A percentile compares a stretch with the other conserved stretches of the same genome.
phyloP scores from a whole-genome alignment of 805 yeast species.

The Yarrowia porcina region DNA sequence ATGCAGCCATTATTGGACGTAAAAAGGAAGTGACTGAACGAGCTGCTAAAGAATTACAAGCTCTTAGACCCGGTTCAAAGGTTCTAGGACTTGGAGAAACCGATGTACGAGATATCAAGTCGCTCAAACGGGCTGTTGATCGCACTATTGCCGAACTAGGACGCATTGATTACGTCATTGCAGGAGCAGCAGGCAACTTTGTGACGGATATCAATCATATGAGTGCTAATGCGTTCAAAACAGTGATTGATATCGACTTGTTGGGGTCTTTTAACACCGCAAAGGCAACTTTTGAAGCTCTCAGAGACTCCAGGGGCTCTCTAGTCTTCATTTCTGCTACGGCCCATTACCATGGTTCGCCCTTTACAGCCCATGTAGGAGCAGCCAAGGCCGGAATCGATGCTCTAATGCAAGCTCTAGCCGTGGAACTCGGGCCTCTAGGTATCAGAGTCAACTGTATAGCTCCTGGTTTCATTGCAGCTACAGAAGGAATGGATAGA shows the following conservation, averaged over 20 bases:
- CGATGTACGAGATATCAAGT: conserved; percentile 71
- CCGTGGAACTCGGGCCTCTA: conserved; percentile 87
- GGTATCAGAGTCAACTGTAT: conserved; percentile 80
- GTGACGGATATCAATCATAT: conserved; percentile 72
- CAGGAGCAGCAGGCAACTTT: conserved; percentile 97
- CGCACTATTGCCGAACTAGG: conserved; percentile 67
- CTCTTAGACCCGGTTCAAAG: conserved; percentile 54
- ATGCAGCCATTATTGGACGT: conserved; percentile 83
- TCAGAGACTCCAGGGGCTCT: conserved; percentile 63
- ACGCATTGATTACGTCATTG: conserved; percentile 78
- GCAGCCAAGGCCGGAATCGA: conserved; percentile 97
- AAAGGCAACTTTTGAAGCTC: conserved; percentile 70
- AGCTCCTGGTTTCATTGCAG: conserved; percentile 88
- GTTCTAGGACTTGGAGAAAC: conserved; percentile 69
- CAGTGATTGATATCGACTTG: conserved; percentile 82
- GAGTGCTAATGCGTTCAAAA: conserved; percentile 80
- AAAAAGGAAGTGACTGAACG: conserved; percentile 58
- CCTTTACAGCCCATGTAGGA: conserved; percentile 83
- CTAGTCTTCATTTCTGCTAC: conserved; percentile 83
- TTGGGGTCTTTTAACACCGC: conserved; percentile 87
- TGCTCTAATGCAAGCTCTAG: conserved; percentile 75
- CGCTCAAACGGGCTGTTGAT: conserved; percentile 61
- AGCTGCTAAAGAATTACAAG: conserved; percentile 63
- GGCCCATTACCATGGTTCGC: conserved; percentile 82
- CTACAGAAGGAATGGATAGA: conserved; percentile 80